Conservation (phyloP, 2,329 filamentous ascomycete genomes). For the Penicillium janthinellum region DNA sequence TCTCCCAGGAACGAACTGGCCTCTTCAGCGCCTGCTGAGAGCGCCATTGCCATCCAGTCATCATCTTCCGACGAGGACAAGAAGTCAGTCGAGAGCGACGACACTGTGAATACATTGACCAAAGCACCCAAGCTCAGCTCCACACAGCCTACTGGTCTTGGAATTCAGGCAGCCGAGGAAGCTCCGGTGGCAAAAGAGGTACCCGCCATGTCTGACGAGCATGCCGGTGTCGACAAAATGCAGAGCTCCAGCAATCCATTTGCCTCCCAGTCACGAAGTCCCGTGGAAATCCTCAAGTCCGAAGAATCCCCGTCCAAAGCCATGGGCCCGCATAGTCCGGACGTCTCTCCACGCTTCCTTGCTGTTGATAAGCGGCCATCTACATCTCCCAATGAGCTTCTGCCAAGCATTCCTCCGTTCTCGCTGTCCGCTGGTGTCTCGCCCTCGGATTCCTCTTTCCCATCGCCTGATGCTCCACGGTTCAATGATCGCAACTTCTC, state of each 20-base stretch:
- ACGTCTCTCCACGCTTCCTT: conserved; percentile 40
- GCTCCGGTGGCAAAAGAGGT: conserved; percentile 3
- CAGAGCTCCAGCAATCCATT: conserved; percentile 27
- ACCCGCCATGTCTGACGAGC: background rate
- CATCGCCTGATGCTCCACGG: conserved; percentile 49
- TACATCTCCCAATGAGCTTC: conserved; percentile 46
- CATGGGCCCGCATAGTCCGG: conserved; percentile 34
- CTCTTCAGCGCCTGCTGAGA: conserved; percentile 8
- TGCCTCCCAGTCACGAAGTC: conserved; percentile 24
- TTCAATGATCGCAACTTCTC: conserved; percentile 45
- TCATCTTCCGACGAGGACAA: conserved; percentile 20
- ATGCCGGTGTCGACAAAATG: conserved; percentile 15
- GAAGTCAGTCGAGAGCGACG: conserved; percentile 18
- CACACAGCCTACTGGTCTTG: conserved; percentile 26
- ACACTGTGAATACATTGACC: conserved; percentile 33
- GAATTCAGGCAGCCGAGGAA: conserved; percentile 29
- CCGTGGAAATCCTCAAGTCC: conserved; percentile 34
- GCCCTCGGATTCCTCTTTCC: conserved; percentile 46
- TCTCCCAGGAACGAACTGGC: conserved; percentile 25
- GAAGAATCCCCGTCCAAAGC: conserved; percentile 32
- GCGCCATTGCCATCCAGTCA: conserved; percentile 3
- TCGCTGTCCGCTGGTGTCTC: conserved; percentile 42
- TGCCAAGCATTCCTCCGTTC: conserved; percentile 42
- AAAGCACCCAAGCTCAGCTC: conserved; percentile 16
- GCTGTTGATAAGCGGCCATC: conserved; percentile 43